Conservation (phyloP, 1,284 basidiomycete genomes). For the Moesziomyces parantarcticus region DNA sequence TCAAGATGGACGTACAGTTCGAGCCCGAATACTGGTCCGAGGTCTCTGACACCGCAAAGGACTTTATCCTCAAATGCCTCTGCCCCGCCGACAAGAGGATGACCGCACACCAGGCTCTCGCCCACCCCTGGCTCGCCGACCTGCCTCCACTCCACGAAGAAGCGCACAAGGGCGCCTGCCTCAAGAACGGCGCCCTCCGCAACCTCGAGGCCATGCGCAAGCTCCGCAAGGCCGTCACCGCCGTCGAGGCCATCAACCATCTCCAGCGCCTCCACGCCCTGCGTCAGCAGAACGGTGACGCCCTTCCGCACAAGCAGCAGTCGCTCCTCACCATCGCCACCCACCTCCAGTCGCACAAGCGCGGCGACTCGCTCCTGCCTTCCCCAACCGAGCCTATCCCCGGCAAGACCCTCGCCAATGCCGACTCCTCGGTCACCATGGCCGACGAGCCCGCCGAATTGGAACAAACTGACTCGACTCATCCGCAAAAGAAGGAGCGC, state of each 20-base stretch:
- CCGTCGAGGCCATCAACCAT: constrained; percentile 60
- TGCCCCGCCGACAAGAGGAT: constrained; percentile 60
- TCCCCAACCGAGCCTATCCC: constrained; percentile 11
- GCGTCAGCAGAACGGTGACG: constrained; percentile 51
- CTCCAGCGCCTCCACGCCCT: constrained; percentile 56
- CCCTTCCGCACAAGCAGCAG: constrained; percentile 48
- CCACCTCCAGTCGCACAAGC: constrained; percentile 36
- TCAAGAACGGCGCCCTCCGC: constrained; percentile 56
- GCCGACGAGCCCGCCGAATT: constrained; percentile 10
- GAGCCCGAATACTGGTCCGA: constrained; percentile 64
- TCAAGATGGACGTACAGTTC: constrained; percentile 62
- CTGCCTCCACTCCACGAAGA: constrained; percentile 56
- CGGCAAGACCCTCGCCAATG: constrained; percentile 4
- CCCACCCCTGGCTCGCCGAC: constrained; percentile 63
- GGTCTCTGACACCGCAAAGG: constrained; percentile 60
- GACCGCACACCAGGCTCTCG: constrained; percentile 59
- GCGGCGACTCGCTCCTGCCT: constrained; percentile 31
- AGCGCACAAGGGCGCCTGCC: constrained; percentile 51
- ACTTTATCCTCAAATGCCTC: constrained; percentile 64
- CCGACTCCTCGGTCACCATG: constrained; percentile 14
- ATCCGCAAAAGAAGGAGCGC: constrained; percentile 11
- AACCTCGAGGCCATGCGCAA: constrained; percentile 55
- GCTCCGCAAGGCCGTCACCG: constrained; percentile 60
- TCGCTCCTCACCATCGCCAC: constrained; percentile 49
- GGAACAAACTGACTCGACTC: no score